Conservation (phyloP, 2,329 filamentous ascomycete species). For the Tolypocladium nubicola region DNA sequence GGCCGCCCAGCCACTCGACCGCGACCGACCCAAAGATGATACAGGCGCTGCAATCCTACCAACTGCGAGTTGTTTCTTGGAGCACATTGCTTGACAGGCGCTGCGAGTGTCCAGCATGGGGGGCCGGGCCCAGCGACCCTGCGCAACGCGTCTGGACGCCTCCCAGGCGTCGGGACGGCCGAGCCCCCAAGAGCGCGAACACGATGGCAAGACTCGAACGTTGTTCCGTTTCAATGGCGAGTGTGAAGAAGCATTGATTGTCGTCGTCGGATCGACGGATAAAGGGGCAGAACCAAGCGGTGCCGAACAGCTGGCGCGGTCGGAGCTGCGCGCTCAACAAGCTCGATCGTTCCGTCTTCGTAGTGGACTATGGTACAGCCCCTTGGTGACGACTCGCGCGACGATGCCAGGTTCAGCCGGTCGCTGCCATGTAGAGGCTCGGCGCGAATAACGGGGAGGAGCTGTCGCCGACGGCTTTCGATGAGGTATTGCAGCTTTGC, state of each 20-base stretch:
- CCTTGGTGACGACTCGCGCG: not conserved
- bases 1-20: not conserved
- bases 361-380: not conserved
- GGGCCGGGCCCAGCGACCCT: not conserved
- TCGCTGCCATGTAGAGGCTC: not conserved
- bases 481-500: not conserved
- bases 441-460: not conserved
- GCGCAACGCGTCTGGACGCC: not conserved
- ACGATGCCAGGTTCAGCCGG: not conserved
- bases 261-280: not conserved
- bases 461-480: not conserved
- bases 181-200: not conserved
- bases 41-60: not conserved
- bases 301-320: not conserved
- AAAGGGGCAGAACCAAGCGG: not conserved
- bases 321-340: not conserved
- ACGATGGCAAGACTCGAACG: not conserved
- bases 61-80: not conserved
- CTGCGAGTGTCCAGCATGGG: not conserved
- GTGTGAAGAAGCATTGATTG: not conserved
- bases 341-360: not conserved
- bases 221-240: not conserved
- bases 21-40: not conserved
- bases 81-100: not conserved
- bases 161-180: not conserved